Evolutionary conservation across 164 flowering plant species (phyloP), one percentile per base, ranked within the genome.

Genomic region (Magnolia officinalis): DNA sequence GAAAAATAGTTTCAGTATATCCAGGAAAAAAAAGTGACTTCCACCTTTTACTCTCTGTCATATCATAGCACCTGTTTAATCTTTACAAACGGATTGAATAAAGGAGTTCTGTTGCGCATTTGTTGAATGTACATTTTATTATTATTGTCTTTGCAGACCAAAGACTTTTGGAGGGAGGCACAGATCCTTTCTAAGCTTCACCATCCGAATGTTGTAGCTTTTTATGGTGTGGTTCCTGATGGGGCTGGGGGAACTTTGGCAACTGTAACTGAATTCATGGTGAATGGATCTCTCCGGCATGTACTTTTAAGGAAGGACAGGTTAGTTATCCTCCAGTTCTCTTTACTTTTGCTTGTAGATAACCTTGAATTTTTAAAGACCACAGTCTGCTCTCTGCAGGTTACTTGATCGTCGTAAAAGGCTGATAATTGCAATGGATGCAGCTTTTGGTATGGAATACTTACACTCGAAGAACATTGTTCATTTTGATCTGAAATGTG

Each of bases 381-480:
- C 69, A 71, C 8, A 50, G 67, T 19, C 80, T 75, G 74, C 52
- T 78, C 80, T 55, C 59, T 79, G 76, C 89, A 93, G 96, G 85
- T 71, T 79, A 68, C 88, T 93, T 79, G 98, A 93, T 82, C 88
- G 85, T n/a, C 90, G 93, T 61, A 93, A 81, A 81, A 88, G 82
- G 85, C 88, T 93, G 49, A 84, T 89, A 63, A 88, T 93, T 75
- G 91, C 95, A 76, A 80, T 90, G 91, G 96, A 93, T 87, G 95
- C 98, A 67, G 96, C 98, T 76, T 93, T 93, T 83, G 98, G 98
- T 68, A 93, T 93, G 98, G 98, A 93, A 77, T 93, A 93, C 83
- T 80, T 93, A 82, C 98, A 93, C 82, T 77, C 84, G 75, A 93
- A 87, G 81, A 89, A 86, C 76, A 90, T 93, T 58, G 94, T 93